Conservation (phyloP, 805 yeast species). For the Starmerella apicola region DNA sequence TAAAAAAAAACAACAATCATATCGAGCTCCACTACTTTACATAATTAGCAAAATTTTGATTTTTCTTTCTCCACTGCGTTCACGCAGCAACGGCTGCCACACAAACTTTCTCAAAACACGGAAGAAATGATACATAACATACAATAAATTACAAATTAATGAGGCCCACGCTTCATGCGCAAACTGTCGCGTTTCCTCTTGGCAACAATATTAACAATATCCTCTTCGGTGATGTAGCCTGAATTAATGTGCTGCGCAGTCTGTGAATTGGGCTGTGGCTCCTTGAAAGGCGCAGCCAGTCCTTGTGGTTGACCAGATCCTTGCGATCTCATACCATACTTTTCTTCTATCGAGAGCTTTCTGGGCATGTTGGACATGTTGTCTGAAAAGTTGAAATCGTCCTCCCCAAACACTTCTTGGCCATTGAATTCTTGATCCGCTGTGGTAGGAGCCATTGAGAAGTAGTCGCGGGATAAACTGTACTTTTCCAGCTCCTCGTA, state of each 20-base stretch:
- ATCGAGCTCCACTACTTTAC: not conserved
- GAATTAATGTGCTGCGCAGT: not conserved
- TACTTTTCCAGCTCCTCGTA: slow-evolving; percentile 5
- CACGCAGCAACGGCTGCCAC: too few relatives aligned
- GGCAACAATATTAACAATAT: slow-evolving; percentile 34
- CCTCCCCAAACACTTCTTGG: slow-evolving; percentile 7
- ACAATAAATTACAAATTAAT: slow-evolving; percentile 1
- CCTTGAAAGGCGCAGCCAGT: slow-evolving; percentile 25
- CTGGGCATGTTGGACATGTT: slow-evolving; percentile 5
- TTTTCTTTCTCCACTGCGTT: not conserved
- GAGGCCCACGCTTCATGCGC: slow-evolving; percentile 35
- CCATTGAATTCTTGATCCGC: slow-evolving; percentile 15
- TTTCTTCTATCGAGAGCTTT: slow-evolving; percentile 11
- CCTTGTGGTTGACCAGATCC: slow-evolving; percentile 3
- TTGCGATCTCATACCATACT: slow-evolving; percentile 1
- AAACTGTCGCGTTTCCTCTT: slow-evolving; percentile 42
- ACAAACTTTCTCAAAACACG: not conserved
- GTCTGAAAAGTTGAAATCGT: not conserved
- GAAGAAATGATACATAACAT: slow-evolving; percentile 1
- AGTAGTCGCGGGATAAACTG: slow-evolving; percentile 8
- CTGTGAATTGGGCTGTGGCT: slow-evolving; percentile 9
- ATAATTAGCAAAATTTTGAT: too few relatives aligned
- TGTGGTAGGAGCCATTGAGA: slow-evolving; percentile 3
- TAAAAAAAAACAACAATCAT: too few relatives aligned
- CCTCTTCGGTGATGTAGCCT: slow-evolving; percentile 12